These are phyloP conservation scores for Salicornia ramosissima DNA, from an alignment of 148 eudicot genomes.

Conservation along the genomic window DNA sequence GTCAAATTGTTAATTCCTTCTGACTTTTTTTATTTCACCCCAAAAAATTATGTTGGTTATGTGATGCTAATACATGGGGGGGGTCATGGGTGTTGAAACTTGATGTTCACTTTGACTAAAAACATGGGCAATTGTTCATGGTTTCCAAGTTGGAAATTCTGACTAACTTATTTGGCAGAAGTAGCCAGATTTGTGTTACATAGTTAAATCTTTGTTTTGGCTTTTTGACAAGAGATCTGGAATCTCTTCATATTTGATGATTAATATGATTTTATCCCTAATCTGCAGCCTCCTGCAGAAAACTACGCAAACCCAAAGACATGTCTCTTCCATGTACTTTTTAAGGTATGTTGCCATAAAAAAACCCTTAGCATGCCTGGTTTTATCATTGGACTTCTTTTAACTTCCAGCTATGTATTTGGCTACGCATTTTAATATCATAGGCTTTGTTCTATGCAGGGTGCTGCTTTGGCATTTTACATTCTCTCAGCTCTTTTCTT, in stretches of 20 bases:
- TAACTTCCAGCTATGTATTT: not conserved
- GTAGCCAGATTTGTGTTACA: not conserved
- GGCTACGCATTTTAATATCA: not conserved
- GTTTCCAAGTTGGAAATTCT: not conserved
- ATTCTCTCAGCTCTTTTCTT: constrained; percentile 84
- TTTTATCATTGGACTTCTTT: not conserved
- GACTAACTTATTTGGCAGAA: not conserved
- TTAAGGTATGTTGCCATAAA: constrained; percentile 55
- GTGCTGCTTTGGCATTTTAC: constrained; percentile 88
- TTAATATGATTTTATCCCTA: not conserved
- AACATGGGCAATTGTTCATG: not conserved
- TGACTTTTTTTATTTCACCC: not conserved
- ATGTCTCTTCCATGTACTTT: constrained; percentile 90
- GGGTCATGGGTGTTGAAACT: not conserved
- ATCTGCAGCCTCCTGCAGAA: constrained; percentile 59
- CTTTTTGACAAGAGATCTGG: not conserved
- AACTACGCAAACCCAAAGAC: constrained; percentile 82
- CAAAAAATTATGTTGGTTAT: no score
- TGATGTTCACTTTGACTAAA: not conserved
- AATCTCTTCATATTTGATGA: not conserved
- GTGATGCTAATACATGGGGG: not conserved
- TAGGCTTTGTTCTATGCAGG: constrained; percentile 43
- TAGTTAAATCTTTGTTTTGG: not conserved
- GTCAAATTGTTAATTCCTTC: not conserved
- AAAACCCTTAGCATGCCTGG: not conserved